phyloP scores from a whole-genome alignment of 202 grass and related monocot species.

The Dendrocalamus latiflorus region DNA sequence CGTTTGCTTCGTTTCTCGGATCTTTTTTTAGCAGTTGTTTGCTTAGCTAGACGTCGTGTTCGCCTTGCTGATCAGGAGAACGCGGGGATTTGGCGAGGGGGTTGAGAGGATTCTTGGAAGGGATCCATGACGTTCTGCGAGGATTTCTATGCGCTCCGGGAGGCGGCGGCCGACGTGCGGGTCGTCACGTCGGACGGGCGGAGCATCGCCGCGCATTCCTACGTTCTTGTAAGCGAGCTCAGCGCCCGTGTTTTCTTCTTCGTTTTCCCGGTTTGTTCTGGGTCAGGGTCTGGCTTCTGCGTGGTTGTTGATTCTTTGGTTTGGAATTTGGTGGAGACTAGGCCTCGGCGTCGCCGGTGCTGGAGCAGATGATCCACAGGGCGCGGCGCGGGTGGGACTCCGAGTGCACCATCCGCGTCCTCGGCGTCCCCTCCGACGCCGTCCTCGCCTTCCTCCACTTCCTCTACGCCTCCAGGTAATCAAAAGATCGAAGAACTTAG shows the following conservation, averaged over 20 bases:
- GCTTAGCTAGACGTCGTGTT: background rate
- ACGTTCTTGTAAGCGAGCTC: slow-evolving; percentile 54
- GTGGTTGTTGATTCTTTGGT: background rate
- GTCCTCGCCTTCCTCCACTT: slow-evolving; percentile 64
- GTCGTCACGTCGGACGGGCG: slow-evolving; percentile 78
- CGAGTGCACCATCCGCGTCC: slow-evolving; percentile 46
- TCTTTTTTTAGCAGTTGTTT: too few species aligned
- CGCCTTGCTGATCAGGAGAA: background rate
- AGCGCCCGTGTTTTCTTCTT: background rate
- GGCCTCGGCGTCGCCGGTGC: slow-evolving; percentile 70
- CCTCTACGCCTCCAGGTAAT: slow-evolving; percentile 51
- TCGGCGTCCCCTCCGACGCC: slow-evolving; percentile 51
- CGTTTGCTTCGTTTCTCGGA: too few species aligned
- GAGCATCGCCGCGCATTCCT: slow-evolving; percentile 62
- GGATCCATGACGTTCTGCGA: slow-evolving; percentile 1
- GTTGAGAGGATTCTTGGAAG: too few species aligned
- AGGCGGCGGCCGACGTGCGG: slow-evolving; percentile 51
- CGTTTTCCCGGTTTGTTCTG: background rate
- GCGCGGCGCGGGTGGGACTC: slow-evolving; percentile 36
- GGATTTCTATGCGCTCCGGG: slow-evolving; percentile 23
- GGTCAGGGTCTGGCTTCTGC: background rate
- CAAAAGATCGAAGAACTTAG: too few species aligned
- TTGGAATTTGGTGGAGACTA: background rate
- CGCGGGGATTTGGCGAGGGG: background rate
- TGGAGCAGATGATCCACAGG: slow-evolving; percentile 60